Evolutionary conservation across 805 yeast species (phyloP).

Genomic region (Vanderwaltozyma tropicalis): DNA sequence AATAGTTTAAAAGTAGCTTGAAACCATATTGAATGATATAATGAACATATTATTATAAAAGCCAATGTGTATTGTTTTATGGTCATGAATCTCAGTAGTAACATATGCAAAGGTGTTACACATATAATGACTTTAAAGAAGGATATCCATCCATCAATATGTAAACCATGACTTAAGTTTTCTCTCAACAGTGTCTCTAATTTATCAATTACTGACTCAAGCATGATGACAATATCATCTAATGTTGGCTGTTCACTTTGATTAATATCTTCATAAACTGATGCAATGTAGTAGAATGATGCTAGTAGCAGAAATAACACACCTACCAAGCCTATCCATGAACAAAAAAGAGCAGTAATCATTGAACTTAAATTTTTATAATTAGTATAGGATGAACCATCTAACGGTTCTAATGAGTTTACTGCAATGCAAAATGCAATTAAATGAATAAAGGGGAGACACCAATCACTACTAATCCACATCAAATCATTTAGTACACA

Average conservation of each 20-base stretch:
- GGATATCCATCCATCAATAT: not conserved
- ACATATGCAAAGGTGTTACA: conserved; percentile 15
- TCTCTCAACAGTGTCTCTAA: conserved; percentile 15
- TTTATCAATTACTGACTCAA: conserved; percentile 20
- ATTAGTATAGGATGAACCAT: too few species aligned
- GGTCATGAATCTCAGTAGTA: conserved; percentile 9
- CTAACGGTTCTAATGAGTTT: conserved; percentile 4
- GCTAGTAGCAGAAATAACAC: conserved; percentile 8
- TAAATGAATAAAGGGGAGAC: conserved; percentile 20
- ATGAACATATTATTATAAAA: conserved; percentile 3
- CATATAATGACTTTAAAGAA: conserved; percentile 1
- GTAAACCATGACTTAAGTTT: conserved; percentile 1
- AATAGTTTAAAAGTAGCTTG: conserved; percentile 20
- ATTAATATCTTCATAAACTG: conserved; percentile 12
- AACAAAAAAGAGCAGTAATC: not conserved
- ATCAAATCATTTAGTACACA: conserved; percentile 16
- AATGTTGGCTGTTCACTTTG: conserved; percentile 24
- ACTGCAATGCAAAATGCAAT: conserved; percentile 10
- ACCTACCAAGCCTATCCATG: conserved; percentile 18
- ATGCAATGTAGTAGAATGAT: conserved; percentile 12
- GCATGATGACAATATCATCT: conserved; percentile 21
- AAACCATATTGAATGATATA: conserved; percentile 21
- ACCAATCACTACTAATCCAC: conserved; percentile 22
- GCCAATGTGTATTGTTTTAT: conserved; percentile 8
- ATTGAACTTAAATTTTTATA: not conserved